These are phyloP conservation scores for Pseudogymnoascus sp. DNA, from an alignment of 2,329 filamentous ascomycete genomes.

Conservation along the genomic window DNA sequence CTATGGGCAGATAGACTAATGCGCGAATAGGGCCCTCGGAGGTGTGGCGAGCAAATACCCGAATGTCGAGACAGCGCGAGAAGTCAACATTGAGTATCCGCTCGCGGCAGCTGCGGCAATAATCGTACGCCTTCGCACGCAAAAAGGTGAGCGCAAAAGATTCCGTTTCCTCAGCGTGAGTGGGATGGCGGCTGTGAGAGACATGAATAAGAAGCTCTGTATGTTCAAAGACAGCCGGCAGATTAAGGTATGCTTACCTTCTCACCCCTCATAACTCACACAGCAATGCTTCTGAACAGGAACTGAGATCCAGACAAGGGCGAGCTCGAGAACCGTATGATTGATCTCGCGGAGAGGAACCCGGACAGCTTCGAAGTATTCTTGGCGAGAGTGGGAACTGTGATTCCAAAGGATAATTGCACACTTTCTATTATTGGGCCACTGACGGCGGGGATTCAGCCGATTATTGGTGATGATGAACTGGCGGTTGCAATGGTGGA, in stretches of 20 bases:
- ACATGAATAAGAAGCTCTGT: background rate
- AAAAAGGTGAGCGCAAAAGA: background rate
- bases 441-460: constrained; percentile 11
- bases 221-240: background rate
- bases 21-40: constrained; percentile 3
- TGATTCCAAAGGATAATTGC: background rate
- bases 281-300: constrained; percentile 9
- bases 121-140: background rate
- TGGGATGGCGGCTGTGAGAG: background rate
- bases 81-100: background rate
- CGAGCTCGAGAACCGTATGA: constrained; percentile 9
- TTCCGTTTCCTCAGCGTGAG: background rate
- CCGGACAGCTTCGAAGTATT: constrained; percentile 14
- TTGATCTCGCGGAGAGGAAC: constrained; percentile 15
- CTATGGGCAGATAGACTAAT: background rate
- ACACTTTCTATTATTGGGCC: background rate
- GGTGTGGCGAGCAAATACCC: background rate
- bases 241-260: background rate
- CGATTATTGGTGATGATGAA: constrained; percentile 12
- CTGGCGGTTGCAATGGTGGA: constrained; percentile 16
- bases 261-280: background rate
- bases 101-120: background rate
- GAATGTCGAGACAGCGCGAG: background rate
- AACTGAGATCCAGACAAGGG: constrained; percentile 8
- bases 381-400: constrained; percentile 10